Conservation (phyloP, 805 yeast species). For the Blastobotrys peoriensis region DNA sequence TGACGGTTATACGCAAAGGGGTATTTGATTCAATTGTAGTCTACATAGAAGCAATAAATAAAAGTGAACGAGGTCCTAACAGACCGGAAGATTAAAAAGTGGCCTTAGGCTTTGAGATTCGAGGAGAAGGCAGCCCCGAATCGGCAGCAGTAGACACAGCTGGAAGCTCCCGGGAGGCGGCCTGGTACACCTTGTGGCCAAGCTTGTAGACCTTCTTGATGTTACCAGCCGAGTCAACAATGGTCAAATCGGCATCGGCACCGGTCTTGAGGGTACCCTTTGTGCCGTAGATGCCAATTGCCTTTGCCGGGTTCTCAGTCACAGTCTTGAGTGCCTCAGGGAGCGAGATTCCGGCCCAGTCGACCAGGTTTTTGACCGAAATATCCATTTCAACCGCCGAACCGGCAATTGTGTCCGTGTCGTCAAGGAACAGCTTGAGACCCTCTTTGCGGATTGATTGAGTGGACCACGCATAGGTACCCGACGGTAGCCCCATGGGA, state of each 20-base stretch:
- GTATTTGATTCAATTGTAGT: too few relatives aligned
- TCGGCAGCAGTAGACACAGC: not conserved
- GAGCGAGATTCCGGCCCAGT: conserved; percentile 44
- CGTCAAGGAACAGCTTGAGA: conserved; percentile 41
- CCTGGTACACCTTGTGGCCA: conserved; percentile 34
- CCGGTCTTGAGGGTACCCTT: conserved; percentile 49
- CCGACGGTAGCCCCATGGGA: conserved; percentile 51
- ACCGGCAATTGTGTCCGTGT: conserved; percentile 56
- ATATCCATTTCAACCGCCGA: conserved; percentile 51
- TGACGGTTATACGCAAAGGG: too few relatives aligned
- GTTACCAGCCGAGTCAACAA: conserved; percentile 39
- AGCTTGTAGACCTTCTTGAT: conserved; percentile 47
- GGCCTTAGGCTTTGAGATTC: not conserved
- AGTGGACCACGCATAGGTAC: conserved; percentile 47
- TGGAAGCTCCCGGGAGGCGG: conserved; percentile 8
- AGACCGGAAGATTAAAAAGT: not conserved
- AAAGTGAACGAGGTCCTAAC: too few relatives aligned
- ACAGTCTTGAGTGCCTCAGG: conserved; percentile 51
- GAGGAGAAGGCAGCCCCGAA: not conserved
- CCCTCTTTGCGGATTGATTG: conserved; percentile 45
- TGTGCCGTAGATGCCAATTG: conserved; percentile 37
- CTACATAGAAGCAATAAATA: too few relatives aligned
- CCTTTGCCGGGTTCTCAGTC: conserved; percentile 49
- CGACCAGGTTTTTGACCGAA: conserved; percentile 44
- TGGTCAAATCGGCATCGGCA: conserved; percentile 52